Percentiles rank a stretch among this genome's conserved stretches.
phyloP scores from a whole-genome alignment of 2,329 filamentous ascomycete species.

The Penicillium sp. region DNA sequence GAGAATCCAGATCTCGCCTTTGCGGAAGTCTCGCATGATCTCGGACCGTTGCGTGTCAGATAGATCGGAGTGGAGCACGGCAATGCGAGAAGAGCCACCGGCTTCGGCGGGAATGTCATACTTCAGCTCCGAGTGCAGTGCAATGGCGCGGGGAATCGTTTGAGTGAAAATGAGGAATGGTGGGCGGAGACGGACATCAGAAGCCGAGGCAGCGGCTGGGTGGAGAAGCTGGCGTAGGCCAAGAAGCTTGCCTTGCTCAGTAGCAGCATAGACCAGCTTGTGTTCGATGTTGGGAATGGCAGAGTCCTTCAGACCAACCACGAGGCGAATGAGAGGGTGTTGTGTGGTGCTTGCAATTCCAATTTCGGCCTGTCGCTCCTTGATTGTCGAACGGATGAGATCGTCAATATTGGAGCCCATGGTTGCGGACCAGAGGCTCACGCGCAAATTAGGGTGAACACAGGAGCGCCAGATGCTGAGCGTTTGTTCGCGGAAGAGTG shows the following conservation, averaged over 20 bases:
- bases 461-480: conserved; percentile 77
- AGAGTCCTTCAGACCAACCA: conserved; percentile 94
- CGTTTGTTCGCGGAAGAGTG: conserved; percentile 84
- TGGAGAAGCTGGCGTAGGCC: conserved; percentile 84
- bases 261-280: conserved; percentile 82
- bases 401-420: conserved; percentile 91
- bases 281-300: conserved; percentile 89
- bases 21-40: conserved; percentile 85
- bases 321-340: conserved; percentile 65
- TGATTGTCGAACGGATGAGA: conserved; percentile 64
- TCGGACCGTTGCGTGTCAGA: conserved; percentile 66
- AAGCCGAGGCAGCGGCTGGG: conserved; percentile 54
- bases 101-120: conserved; percentile 91
- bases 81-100: conserved; percentile 76
- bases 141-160: conserved; percentile 83
- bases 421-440: conserved; percentile 91
- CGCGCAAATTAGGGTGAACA: conserved; percentile 60
- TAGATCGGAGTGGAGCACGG: conserved; percentile 82
- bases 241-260: conserved; percentile 87
- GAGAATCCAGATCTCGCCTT: conserved; percentile 89
- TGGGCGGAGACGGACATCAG: conserved; percentile 57
- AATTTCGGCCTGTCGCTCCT: conserved; percentile 41
- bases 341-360: conserved; percentile 15
- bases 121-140: conserved; percentile 80
- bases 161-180: conserved; percentile 96